These are phyloP conservation scores for Penicillium sp. DNA, from an alignment of 2,329 filamentous ascomycete genomes.

Conservation along the genomic window DNA sequence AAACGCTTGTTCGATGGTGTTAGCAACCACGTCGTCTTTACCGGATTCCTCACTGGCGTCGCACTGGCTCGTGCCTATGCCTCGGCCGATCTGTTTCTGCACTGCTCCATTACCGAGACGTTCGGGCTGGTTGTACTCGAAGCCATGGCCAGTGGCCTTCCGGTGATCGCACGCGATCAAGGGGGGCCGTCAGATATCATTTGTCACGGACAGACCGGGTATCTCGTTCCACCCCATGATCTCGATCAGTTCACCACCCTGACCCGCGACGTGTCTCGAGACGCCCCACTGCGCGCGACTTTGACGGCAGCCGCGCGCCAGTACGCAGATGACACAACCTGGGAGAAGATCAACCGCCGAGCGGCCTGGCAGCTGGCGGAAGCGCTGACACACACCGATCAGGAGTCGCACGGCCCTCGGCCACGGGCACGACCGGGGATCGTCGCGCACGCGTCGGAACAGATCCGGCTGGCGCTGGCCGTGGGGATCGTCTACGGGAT, in stretches of 20 bases:
- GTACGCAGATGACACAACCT: constrained; percentile 63
- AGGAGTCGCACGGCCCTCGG: constrained; percentile 14
- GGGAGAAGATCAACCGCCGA: constrained; percentile 70
- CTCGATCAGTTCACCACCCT: constrained; percentile 57
- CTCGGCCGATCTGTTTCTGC: constrained; percentile 66
- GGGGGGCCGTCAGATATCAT: constrained; percentile 69
- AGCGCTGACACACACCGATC: constrained; percentile 35
- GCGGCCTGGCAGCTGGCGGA: constrained; percentile 63
- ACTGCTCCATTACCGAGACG: constrained; percentile 70
- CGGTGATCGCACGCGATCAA: constrained; percentile 67
- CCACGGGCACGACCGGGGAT: constrained; percentile 13
- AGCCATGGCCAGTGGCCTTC: constrained; percentile 68
- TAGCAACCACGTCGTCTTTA: constrained; percentile 61
- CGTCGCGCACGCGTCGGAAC: constrained; percentile 21
- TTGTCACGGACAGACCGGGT: constrained; percentile 59
- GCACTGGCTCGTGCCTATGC: constrained; percentile 66
- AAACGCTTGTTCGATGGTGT: constrained; percentile 58
- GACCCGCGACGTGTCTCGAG: constrained; percentile 51
- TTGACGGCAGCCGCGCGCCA: constrained; percentile 53
- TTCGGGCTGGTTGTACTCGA: constrained; percentile 70
- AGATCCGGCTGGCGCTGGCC: constrained; percentile 27
- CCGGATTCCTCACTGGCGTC: constrained; percentile 62
- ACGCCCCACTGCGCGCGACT: constrained; percentile 44
- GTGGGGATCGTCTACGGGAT: constrained; percentile 36
- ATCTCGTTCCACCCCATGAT: constrained; percentile 60